Evolutionary conservation across 2,329 filamentous ascomycete genomes (phyloP).

Genomic region (Amphichorda felina): DNA sequence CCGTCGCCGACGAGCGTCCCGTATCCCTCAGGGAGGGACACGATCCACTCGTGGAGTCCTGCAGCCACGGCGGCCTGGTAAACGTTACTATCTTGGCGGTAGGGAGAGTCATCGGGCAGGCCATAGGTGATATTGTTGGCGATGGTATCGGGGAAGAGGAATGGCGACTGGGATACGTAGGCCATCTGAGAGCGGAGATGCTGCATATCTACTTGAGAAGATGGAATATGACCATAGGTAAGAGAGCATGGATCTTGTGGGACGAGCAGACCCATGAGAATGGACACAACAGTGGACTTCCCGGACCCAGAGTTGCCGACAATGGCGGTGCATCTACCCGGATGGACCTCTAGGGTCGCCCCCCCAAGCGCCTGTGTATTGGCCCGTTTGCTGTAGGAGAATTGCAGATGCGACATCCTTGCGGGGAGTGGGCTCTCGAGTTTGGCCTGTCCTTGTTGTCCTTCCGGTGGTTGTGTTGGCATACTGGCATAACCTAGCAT

Average conservation of each 20-base stretch:
- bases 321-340: conserved; percentile 60
- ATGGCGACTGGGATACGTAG: conserved; percentile 59
- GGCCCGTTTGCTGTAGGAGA: conserved; percentile 56
- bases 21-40: conserved; percentile 47
- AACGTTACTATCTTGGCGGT: conserved; percentile 32
- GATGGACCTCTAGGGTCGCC: conserved; percentile 52
- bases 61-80: conserved; percentile 41
- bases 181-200: conserved; percentile 50
- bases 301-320: conserved; percentile 82
- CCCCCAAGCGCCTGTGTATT: conserved; percentile 43
- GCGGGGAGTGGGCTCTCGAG: conserved; percentile 29
- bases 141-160: conserved; percentile 68
- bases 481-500: conserved; percentile 61
- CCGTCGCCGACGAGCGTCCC: conserved; percentile 66
- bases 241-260: conserved; percentile 24
- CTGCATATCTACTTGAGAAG: conserved; percentile 45
- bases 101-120: conserved; percentile 39
- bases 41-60: conserved; percentile 67
- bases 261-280: conserved; percentile 62
- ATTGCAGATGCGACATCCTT: conserved; percentile 41
- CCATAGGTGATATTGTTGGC: conserved; percentile 78
- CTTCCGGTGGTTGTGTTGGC: conserved; percentile 39
- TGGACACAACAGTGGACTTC: conserved; percentile 70
- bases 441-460: conserved; percentile 33
- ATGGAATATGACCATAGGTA: conserved; percentile 45